A percentile compares a stretch with the other conserved stretches of the same genome.
phyloP scores from a whole-genome alignment of 805 yeast genomes.

The Kluyveromyces starmeri region DNA sequence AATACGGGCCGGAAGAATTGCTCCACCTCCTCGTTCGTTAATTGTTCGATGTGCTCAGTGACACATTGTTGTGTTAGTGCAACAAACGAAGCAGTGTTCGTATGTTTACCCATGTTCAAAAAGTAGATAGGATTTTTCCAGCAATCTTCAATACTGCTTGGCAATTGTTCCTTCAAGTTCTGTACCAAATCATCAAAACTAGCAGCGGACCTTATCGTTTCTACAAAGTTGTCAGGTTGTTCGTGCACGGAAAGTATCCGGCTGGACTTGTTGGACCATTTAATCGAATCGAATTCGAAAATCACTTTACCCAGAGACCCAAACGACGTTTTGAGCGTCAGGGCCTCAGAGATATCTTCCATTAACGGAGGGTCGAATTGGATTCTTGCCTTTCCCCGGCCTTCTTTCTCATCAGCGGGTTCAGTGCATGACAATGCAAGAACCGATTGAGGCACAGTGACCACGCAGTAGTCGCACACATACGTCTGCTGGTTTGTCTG shows the following conservation, averaged over 20 bases:
- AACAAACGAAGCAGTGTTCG: slow-evolving; percentile 45
- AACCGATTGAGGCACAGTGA: slow-evolving; percentile 72
- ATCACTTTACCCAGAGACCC: slow-evolving; percentile 69
- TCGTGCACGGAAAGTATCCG: slow-evolving; percentile 39
- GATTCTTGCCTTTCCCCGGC: slow-evolving; percentile 35
- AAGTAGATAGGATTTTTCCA: slow-evolving; percentile 55
- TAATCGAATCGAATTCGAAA: slow-evolving; percentile 52
- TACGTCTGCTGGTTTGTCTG: slow-evolving; percentile 30
- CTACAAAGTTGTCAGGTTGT: slow-evolving; percentile 11
- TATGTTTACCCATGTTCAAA: slow-evolving; percentile 48
- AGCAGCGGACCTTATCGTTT: slow-evolving; percentile 14
- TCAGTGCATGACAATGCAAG: slow-evolving; percentile 33
- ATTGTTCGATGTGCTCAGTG: slow-evolving; percentile 46
- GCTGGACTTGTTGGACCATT: slow-evolving; percentile 52
- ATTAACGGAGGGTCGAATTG: slow-evolving; percentile 52
- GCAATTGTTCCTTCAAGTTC: slow-evolving; percentile 5
- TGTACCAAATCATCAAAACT: slow-evolving; percentile 13
- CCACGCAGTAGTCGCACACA: slow-evolving; percentile 49
- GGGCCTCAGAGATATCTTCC: slow-evolving; percentile 31
- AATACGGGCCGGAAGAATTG: slow-evolving; percentile 44
- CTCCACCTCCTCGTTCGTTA: slow-evolving; percentile 49
- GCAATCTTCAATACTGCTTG: slow-evolving; percentile 3
- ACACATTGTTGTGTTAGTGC: slow-evolving; percentile 64
- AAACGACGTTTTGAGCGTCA: slow-evolving; percentile 40
- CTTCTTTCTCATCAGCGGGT: slow-evolving; percentile 1